Evolutionary conservation across 2,329 filamentous ascomycete species (phyloP).

Genomic region (Scedosporium minutisporum): DNA sequence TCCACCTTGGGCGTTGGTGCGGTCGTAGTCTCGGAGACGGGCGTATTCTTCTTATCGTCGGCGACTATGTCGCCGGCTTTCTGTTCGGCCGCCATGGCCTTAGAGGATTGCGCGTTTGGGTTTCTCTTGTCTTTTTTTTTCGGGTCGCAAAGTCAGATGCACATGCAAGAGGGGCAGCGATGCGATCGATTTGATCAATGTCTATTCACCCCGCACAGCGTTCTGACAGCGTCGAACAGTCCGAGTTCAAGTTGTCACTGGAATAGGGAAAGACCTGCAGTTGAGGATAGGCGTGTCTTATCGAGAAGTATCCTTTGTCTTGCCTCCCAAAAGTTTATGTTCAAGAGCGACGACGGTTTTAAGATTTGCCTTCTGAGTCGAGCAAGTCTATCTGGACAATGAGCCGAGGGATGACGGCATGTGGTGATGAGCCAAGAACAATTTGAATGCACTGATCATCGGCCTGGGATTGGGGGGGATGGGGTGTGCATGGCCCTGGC

Average conservation of each 20-base stretch:
- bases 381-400: neutral
- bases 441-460: neutral
- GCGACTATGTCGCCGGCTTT: neutral
- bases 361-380: neutral
- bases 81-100: neutral
- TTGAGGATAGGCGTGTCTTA: too few species aligned
- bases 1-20: conserved; percentile 9
- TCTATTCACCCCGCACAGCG: too few species aligned
- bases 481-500: too few species aligned
- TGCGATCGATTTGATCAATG: too few species aligned
- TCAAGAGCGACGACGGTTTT: neutral
- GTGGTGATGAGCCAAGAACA: neutral
- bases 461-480: too few species aligned
- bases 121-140: neutral
- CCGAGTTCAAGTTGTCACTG: too few species aligned
- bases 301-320: too few species aligned
- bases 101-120: neutral
- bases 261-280: too few species aligned
- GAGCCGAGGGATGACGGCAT: conserved; percentile 1
- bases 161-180: neutral
- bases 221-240: too few species aligned
- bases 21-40: neutral
- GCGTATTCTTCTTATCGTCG: neutral
- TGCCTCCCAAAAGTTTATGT: too few species aligned
- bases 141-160: neutral